A percentile compares a stretch with the other conserved stretches of the same genome.
Evolutionary conservation across 1,284 basidiomycete genomes (phyloP).

Genomic region (Laetiporus sulphureus): DNA sequence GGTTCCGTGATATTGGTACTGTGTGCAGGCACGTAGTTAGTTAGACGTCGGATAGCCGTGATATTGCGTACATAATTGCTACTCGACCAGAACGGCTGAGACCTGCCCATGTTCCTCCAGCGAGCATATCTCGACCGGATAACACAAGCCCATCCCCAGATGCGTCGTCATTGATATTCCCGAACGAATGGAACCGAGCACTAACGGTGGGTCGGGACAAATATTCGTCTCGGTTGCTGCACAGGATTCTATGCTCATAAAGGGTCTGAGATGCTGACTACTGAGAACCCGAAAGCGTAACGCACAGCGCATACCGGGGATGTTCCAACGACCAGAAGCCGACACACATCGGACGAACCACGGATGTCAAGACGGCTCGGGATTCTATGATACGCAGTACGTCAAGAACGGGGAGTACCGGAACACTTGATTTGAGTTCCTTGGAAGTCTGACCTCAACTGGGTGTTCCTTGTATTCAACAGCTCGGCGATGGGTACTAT

Average conservation of each 20-base stretch:
- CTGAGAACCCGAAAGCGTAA: slow-evolving; percentile 15
- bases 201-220: slow-evolving; percentile 57
- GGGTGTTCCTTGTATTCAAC: too few species aligned
- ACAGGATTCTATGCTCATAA: slow-evolving; percentile 48
- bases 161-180: slow-evolving; percentile 15
- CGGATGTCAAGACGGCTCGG: too few species aligned
- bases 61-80: slow-evolving; percentile 56
- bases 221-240: slow-evolving; percentile 71
- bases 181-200: slow-evolving; percentile 55
- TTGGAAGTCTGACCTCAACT: too few species aligned
- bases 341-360: slow-evolving; percentile 57
- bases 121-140: slow-evolving; percentile 65
- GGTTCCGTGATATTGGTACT: slow-evolving; percentile 80
- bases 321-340: slow-evolving; percentile 70
- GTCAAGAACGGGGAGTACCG: too few species aligned
- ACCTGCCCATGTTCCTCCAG: slow-evolving; percentile 78
- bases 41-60: slow-evolving; percentile 4
- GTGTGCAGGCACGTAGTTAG: too few species aligned
- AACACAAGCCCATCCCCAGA: slow-evolving; percentile 38
- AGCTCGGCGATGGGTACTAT: too few species aligned
- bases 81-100: slow-evolving; percentile 55
- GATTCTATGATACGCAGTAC: too few species aligned
- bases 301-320: slow-evolving; percentile 72
- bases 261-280: slow-evolving; percentile 5
- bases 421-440: too few species aligned